A percentile compares a stretch with the other conserved stretches of the same genome.
Evolutionary conservation across 1,139 yeast genomes (phyloP).

Genomic region (Kazachstania sp.): DNA sequence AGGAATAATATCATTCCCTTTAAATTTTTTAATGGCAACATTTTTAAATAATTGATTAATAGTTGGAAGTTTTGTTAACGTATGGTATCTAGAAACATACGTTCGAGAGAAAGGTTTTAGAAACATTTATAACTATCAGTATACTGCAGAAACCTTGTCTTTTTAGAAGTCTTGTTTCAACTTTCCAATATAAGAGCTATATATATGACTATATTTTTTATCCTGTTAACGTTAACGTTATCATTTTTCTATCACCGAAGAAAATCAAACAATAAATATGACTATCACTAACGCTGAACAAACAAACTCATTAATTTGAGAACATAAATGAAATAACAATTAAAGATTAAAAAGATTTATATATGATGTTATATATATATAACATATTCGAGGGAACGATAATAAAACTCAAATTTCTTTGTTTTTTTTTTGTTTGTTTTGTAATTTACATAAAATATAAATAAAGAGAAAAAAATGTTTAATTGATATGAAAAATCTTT

Average conservation of each 20-base stretch:
- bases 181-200: neutral
- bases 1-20: constrained; percentile 5
- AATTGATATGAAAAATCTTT: no score
- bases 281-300: neutral
- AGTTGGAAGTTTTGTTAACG: constrained; percentile 1
- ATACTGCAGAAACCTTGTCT: no score
- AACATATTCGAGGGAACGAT: no score
- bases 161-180: neutral
- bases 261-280: neutral
- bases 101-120: neutral
- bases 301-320: neutral
- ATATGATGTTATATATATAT: no score
- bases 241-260: neutral
- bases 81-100: neutral
- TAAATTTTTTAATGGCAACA: neutral
- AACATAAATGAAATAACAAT: neutral
- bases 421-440: no score
- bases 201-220: neutral
- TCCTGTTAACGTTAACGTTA: neutral
- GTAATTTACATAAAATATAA: no score
- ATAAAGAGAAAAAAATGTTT: no score
- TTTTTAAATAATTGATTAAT: constrained; percentile 5
- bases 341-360: neutral
- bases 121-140: neutral
- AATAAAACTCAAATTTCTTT: no score